phyloP scores from a whole-genome alignment of 1,139 yeast species.

The Magnusiomyces ingens region DNA sequence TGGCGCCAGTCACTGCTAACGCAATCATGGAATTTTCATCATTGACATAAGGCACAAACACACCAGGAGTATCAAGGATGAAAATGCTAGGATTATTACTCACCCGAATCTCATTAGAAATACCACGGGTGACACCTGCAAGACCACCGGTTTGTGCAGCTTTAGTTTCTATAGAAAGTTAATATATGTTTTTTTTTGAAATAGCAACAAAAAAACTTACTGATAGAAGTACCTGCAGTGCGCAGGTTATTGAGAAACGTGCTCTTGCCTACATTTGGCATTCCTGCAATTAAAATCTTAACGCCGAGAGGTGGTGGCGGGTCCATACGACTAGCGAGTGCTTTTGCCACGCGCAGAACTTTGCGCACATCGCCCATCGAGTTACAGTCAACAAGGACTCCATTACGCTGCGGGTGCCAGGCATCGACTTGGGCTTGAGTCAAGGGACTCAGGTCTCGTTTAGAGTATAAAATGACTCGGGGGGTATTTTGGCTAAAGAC shows the following conservation, averaged over 20 bases:
- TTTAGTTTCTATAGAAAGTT: slow-evolving; percentile 37
- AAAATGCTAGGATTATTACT: slow-evolving; percentile 57
- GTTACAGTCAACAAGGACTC: slow-evolving; percentile 56
- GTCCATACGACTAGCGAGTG: slow-evolving; percentile 19
- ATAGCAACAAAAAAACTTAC: slow-evolving; percentile 27
- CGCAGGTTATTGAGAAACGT: slow-evolving; percentile 74
- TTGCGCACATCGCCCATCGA: slow-evolving; percentile 44
- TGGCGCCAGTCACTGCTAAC: slow-evolving; percentile 69
- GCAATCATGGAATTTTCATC: slow-evolving; percentile 67
- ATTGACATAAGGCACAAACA: slow-evolving; percentile 69
- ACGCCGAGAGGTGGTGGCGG: slow-evolving; percentile 81
- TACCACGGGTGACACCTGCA: slow-evolving; percentile 83
- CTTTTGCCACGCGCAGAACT: slow-evolving; percentile 45
- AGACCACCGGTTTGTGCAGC: slow-evolving; percentile 83
- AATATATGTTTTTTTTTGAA: too few species aligned
- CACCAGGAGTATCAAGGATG: slow-evolving; percentile 90
- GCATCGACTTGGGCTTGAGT: slow-evolving; percentile 34
- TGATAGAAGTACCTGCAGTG: slow-evolving; percentile 42
- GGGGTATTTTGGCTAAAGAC: slow-evolving; percentile 49
- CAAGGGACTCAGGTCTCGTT: slow-evolving; percentile 43
- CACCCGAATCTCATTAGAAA: slow-evolving; percentile 70
- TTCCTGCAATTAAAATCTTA: slow-evolving; percentile 72
- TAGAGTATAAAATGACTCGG: slow-evolving; percentile 60
- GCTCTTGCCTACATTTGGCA: slow-evolving; percentile 99
- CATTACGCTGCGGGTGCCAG: slow-evolving; percentile 55